A percentile compares a stretch with the other conserved stretches of the same genome.
These are phyloP conservation scores for Colletotrichum sansevieriae DNA, from an alignment of 2,329 filamentous ascomycete genomes.

Conservation along the genomic window DNA sequence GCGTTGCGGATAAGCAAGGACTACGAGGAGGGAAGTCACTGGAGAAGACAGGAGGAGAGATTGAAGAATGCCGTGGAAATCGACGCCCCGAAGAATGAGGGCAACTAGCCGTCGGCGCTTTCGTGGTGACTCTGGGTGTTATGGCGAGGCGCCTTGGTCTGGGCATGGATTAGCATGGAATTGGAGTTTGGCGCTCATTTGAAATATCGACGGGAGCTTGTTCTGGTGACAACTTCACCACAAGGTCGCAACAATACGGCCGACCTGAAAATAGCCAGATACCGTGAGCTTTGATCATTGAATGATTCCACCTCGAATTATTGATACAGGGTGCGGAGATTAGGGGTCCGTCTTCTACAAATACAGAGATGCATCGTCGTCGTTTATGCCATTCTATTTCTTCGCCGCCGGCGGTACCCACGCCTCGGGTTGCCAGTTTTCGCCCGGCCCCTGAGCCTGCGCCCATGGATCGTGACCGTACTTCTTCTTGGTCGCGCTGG, in stretches of 20 bases:
- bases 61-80: constrained; percentile 59
- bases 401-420: constrained; percentile 67
- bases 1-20: constrained; percentile 89
- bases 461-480: constrained; percentile 69
- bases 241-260: background rate
- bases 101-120: constrained; percentile 6
- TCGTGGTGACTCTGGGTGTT: background rate
- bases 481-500: constrained; percentile 32
- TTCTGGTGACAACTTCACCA: background rate
- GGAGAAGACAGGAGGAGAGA: constrained; percentile 85
- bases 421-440: constrained; percentile 75
- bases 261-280: background rate
- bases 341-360: constrained; percentile 30
- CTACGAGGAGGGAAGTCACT: constrained; percentile 88
- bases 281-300: background rate
- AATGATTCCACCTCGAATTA: constrained; percentile 12
- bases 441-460: constrained; percentile 66
- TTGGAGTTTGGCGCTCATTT: constrained; percentile 33
- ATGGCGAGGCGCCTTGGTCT: constrained; percentile 4
- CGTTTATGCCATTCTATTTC: constrained; percentile 42
- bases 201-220: background rate
- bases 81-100: constrained; percentile 47
- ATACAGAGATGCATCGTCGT: constrained; percentile 10
- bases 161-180: constrained; percentile 1
- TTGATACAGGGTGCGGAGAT: constrained; percentile 24